phyloP scores from a whole-genome alignment of 306 rosid species.

The Coriaria nepalensis region DNA sequence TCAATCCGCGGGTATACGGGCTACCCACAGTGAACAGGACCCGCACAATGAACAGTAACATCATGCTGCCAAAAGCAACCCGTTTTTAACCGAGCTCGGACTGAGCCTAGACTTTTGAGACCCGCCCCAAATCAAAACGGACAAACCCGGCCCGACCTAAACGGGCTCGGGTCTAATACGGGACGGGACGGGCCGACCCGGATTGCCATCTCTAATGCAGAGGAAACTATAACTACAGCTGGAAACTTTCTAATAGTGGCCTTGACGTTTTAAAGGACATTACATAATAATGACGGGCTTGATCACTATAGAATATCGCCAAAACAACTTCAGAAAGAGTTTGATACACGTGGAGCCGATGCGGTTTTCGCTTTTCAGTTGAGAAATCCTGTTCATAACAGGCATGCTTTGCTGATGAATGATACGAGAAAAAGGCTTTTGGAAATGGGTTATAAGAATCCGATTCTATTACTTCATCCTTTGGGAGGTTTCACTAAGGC shows the following conservation, averaged over 20 bases:
- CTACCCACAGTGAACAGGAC: no score
- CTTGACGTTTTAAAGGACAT: constrained; percentile 65
- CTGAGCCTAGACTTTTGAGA: no score
- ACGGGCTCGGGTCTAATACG: no score
- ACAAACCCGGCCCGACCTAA: no score
- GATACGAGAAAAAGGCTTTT: constrained; percentile 73
- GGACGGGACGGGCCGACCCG: no score
- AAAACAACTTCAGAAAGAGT: constrained; percentile 71
- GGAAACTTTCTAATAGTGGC: constrained; percentile 94
- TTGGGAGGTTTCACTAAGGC: constrained; percentile 88
- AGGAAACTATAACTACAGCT: constrained; percentile 61
- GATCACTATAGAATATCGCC: constrained; percentile 91
- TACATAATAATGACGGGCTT: constrained; percentile 82
- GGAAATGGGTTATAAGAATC: constrained; percentile 91
- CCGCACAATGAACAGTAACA: no score
- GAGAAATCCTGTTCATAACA: constrained; percentile 93
- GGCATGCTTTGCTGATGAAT: constrained; percentile 91
- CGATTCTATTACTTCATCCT: constrained; percentile 87
- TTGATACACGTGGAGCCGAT: constrained; percentile 73
- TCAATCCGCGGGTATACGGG: no score
- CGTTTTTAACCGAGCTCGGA: no score
- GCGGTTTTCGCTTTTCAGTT: constrained; percentile 95
- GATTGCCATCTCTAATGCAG: constrained; percentile 86
- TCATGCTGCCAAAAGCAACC: no score
- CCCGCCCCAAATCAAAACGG: no score